phyloP scores from a whole-genome alignment of 2,329 filamentous ascomycete species.

The Pseudohalonectria lignicola region DNA sequence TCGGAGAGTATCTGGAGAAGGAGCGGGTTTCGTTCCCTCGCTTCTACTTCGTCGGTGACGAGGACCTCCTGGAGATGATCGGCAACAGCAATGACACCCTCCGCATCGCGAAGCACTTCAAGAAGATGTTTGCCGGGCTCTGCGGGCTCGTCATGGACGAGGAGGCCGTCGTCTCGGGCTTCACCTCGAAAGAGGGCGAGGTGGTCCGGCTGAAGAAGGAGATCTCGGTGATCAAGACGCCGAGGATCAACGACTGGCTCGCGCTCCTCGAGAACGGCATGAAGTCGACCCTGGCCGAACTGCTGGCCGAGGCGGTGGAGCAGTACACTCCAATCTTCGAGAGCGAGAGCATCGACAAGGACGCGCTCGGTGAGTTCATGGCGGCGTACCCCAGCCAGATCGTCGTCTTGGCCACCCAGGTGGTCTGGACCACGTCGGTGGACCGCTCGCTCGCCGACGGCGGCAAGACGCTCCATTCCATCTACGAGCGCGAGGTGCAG shows the following conservation, averaged over 20 bases:
- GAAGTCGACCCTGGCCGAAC: conserved; percentile 86
- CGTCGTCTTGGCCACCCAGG: conserved; percentile 88
- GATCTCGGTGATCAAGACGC: conserved; percentile 85
- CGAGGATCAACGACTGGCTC: conserved; percentile 99
- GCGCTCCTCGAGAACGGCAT: conserved; percentile 83
- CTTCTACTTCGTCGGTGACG: conserved; percentile 99
- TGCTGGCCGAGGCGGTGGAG: conserved; percentile 76
- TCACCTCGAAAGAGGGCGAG: conserved; percentile 93
- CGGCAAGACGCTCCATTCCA: conserved; percentile 53
- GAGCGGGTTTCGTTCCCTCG: conserved; percentile 95
- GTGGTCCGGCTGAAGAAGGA: conserved; percentile 78
- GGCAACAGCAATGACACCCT: conserved; percentile 97
- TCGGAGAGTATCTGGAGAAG: conserved; percentile 96
- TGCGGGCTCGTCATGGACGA: conserved; percentile 87
- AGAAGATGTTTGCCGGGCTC: conserved; percentile 99
- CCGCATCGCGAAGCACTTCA: conserved; percentile 95
- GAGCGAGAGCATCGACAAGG: conserved; percentile 56
- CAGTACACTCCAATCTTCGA: conserved; percentile 72
- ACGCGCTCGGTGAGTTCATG: conserved; percentile 70
- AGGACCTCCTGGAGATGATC: conserved; percentile 97
- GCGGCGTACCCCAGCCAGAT: conserved; percentile 82
- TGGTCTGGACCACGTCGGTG: conserved; percentile 83
- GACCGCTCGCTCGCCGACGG: conserved; percentile 65
- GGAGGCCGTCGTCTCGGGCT: conserved; percentile 77
- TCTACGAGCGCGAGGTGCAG: conserved; percentile 76